Conservation (phyloP, 2,329 filamentous ascomycete genomes). For the Botrytis byssoidea region DNA sequence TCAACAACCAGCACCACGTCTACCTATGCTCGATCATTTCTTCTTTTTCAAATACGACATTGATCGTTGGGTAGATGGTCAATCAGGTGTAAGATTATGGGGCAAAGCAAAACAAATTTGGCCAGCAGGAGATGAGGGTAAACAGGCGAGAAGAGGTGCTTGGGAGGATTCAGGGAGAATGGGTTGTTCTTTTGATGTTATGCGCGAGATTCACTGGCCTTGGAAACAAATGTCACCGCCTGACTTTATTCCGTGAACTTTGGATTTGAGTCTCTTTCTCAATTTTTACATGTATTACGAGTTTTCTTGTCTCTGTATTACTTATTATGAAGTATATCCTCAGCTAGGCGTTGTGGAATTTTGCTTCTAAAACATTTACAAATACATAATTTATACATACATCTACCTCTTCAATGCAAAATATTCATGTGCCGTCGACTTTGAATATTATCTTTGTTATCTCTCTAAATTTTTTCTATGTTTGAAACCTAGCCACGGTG, state of each 20-base stretch:
- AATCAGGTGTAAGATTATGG: constrained; percentile 14
- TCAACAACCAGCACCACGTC: constrained; percentile 7
- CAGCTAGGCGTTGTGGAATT: constrained; percentile 13
- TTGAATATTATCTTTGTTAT: not conserved
- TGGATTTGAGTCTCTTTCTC: not conserved
- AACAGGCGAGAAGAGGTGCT: constrained; percentile 16
- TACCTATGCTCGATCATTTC: constrained; percentile 18
- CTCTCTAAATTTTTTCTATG: not conserved
- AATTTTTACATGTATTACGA: not conserved
- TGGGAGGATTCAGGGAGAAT: constrained; percentile 17
- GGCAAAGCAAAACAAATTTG: constrained; percentile 18
- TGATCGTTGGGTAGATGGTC: constrained; percentile 17
- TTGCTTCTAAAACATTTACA: not conserved
- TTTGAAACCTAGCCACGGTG: not conserved
- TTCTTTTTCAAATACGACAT: constrained; percentile 21
- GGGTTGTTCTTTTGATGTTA: constrained; percentile 16
- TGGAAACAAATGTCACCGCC: constrained; percentile 20
- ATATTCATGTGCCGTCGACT: not conserved
- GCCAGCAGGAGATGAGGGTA: constrained; percentile 13
- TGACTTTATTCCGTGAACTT: constrained; percentile 14
- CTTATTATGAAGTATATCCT: not conserved
- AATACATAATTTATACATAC: not conserved
- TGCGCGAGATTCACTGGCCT: constrained; percentile 20
- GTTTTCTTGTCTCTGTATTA: not conserved
- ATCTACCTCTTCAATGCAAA: not conserved